Evolutionary conservation across 495 filamentous ascomycete genomes (phyloP).

Genomic region (Neurospora sp.): DNA sequence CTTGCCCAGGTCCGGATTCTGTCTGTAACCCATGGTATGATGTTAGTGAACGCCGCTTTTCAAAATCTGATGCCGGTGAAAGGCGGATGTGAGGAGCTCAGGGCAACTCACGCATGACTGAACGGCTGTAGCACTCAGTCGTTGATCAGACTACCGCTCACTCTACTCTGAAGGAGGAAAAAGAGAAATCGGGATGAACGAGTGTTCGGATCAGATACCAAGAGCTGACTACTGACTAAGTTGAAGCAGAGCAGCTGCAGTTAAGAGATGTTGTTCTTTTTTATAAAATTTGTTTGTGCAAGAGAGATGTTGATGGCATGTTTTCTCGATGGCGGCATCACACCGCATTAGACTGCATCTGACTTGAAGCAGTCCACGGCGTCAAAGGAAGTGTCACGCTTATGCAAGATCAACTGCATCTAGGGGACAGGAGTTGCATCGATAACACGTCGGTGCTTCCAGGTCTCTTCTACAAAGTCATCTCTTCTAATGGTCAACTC

Average conservation of each 20-base stretch:
- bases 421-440: background rate
- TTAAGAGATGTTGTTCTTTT: background rate
- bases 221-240: background rate
- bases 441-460: background rate
- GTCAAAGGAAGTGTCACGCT: background rate
- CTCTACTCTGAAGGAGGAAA: background rate
- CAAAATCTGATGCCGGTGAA: background rate
- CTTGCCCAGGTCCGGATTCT: slow-evolving; percentile 3
- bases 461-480: background rate
- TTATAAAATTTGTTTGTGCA: background rate
- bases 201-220: background rate
- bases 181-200: background rate
- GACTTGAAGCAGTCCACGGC: background rate
- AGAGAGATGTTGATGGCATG: background rate
- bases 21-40: background rate
- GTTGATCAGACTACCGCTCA: background rate
- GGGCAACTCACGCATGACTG: background rate
- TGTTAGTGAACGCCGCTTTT: background rate
- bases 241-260: background rate
- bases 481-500: background rate
- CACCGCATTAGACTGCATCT: background rate
- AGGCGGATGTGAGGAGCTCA: background rate
- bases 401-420: background rate
- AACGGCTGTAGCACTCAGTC: background rate
- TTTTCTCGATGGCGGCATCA: background rate